phyloP scores from a whole-genome alignment of 2,329 filamentous ascomycete genomes.

The Lachnellula suecica region DNA sequence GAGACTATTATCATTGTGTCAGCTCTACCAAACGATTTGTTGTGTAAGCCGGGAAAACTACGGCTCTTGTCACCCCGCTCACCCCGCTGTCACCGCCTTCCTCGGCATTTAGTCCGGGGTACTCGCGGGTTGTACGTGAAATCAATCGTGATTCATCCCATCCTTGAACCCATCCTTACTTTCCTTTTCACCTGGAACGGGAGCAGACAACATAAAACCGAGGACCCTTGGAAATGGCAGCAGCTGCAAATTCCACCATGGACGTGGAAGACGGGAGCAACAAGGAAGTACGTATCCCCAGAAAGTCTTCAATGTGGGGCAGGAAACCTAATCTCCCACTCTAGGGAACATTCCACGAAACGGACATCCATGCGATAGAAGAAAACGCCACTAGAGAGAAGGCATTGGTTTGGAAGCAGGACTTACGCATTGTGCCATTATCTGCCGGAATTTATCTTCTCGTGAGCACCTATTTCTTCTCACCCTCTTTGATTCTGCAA shows the following conservation, averaged over 20 bases:
- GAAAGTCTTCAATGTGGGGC: not conserved
- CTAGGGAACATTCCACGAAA: not conserved
- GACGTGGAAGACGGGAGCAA: not conserved
- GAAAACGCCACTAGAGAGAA: conserved; percentile 30
- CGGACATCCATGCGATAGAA: not conserved
- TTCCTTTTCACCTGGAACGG: not conserved
- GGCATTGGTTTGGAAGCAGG: conserved; percentile 55
- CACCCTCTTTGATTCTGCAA: too few species aligned
- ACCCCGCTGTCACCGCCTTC: too few species aligned
- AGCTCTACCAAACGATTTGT: too few species aligned
- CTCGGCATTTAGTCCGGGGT: not conserved
- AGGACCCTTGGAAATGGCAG: not conserved
- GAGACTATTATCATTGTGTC: too few species aligned
- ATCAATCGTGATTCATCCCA: not conserved
- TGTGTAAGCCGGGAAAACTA: not conserved
- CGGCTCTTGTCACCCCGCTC: too few species aligned
- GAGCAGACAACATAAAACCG: not conserved
- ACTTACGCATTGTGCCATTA: conserved; percentile 62
- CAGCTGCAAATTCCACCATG: not conserved
- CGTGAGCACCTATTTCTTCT: too few species aligned
- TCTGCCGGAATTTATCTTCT: conserved; percentile 65
- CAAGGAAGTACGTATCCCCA: not conserved
- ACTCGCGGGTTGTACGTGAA: not conserved
- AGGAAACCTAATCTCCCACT: not conserved
- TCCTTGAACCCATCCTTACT: not conserved